Conservation (phyloP, 2,329 filamentous ascomycete genomes). For the Monosporascus sp. region DNA sequence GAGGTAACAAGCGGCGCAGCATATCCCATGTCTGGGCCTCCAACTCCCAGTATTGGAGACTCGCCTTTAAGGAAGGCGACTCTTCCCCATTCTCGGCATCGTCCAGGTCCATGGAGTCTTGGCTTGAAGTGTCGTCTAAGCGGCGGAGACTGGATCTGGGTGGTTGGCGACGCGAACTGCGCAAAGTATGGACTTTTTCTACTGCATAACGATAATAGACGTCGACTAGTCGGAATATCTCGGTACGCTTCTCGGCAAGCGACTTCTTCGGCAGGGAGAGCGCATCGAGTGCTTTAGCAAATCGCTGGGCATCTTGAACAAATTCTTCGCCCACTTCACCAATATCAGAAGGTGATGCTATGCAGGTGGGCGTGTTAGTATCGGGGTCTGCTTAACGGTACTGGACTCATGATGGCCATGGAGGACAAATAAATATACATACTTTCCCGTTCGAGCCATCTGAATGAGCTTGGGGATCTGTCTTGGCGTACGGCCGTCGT, state of each 20-base stretch:
- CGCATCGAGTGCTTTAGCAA: conserved; percentile 75
- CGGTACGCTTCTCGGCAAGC: conserved; percentile 51
- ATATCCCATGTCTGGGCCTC: conserved; percentile 92
- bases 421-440: neutral
- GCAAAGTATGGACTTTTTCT: conserved; percentile 38
- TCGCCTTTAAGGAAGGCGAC: conserved; percentile 26
- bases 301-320: conserved; percentile 72
- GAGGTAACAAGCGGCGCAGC: conserved; percentile 65
- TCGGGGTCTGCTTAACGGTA: conserved; percentile 15
- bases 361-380: conserved; percentile 25
- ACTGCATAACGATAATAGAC: conserved; percentile 55
- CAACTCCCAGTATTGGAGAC: conserved; percentile 64
- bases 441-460: neutral
- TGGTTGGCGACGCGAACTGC: conserved; percentile 33
- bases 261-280: conserved; percentile 52
- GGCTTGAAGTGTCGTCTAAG: conserved; percentile 28
- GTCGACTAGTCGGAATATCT: conserved; percentile 63
- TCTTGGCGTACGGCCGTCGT: neutral
- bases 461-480: neutral
- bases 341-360: conserved; percentile 18
- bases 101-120: conserved; percentile 52
- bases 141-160: conserved; percentile 23
- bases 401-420: neutral
- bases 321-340: conserved; percentile 17
- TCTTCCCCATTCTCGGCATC: conserved; percentile 35